Evolutionary conservation across 164 flowering plant species (phyloP).

Genomic region (Annona cherimola): DNA sequence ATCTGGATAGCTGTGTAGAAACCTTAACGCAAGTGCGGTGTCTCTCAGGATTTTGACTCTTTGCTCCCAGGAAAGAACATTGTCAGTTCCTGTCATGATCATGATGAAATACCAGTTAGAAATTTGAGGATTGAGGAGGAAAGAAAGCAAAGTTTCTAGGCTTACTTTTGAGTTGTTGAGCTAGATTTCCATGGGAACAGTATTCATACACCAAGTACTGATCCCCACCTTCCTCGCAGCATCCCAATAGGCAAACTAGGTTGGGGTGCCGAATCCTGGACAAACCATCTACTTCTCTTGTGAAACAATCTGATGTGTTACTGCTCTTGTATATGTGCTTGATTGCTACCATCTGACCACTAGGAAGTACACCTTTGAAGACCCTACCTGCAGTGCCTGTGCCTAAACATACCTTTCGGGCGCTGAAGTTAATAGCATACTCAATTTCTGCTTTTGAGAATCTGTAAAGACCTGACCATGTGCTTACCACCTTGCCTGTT

Average conservation of each 20-base stretch:
- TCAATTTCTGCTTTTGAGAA: constrained; percentile 65
- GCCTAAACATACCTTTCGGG: constrained; percentile 38
- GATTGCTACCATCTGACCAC: constrained; percentile 69
- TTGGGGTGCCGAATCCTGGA: constrained; percentile 61
- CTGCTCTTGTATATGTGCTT: constrained; percentile 48
- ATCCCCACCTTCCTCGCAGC: constrained; percentile 56
- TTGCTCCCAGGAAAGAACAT: constrained; percentile 42
- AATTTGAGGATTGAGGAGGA: neutral
- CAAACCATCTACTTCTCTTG: constrained; percentile 57
- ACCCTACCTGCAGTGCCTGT: constrained; percentile 70
- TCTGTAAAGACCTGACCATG: constrained; percentile 56
- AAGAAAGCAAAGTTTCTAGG: neutral
- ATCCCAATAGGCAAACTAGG: constrained; percentile 61
- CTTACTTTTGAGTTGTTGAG: constrained; percentile 55
- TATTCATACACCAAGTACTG: constrained; percentile 66
- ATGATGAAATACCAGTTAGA: neutral
- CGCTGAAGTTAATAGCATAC: constrained; percentile 35
- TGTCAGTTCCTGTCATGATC: constrained; percentile 33
- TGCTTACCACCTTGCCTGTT: constrained; percentile 16
- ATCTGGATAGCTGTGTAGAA: constrained; percentile 52
- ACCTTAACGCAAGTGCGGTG: constrained; percentile 56
- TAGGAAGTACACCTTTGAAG: constrained; percentile 59
- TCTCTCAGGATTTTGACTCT: constrained; percentile 61
- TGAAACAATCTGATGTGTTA: constrained; percentile 44
- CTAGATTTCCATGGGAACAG: constrained; percentile 60